Evolutionary conservation across 129 eudicot species (phyloP).

Genomic region (Cynara cardunculus): DNA sequence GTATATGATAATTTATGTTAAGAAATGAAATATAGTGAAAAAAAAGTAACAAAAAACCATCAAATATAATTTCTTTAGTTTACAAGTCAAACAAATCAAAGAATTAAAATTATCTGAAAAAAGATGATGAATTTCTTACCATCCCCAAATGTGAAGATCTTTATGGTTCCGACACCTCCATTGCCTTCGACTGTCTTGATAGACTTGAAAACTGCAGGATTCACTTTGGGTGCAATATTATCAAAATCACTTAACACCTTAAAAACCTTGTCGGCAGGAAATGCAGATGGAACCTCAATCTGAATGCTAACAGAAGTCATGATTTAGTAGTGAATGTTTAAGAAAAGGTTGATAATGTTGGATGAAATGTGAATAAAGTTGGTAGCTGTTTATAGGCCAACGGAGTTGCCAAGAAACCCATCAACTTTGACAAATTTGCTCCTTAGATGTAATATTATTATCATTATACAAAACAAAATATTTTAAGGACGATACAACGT

Average conservation of each 20-base stretch:
- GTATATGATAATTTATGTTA: neutral
- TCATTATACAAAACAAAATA: no score
- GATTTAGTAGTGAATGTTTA: no score
- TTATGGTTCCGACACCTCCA: slow-evolving; percentile 45
- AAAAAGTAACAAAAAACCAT: neutral
- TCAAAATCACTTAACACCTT: slow-evolving; percentile 36
- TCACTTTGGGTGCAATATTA: slow-evolving; percentile 34
- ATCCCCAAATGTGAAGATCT: slow-evolving; percentile 35
- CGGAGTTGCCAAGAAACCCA: no score
- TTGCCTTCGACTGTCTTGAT: slow-evolving; percentile 39
- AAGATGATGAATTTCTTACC: no score
- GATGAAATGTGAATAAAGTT: no score
- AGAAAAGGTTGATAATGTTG: no score
- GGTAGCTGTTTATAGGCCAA: no score
- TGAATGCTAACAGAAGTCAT: slow-evolving; percentile 30
- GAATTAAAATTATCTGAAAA: no score
- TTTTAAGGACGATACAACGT: no score
- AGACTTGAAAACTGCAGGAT: slow-evolving; percentile 39
- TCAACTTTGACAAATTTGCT: no score
- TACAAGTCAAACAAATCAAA: neutral
- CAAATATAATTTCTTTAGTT: neutral
- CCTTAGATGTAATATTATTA: no score
- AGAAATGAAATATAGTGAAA: neutral
- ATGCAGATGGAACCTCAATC: slow-evolving; percentile 18
- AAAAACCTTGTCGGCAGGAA: slow-evolving; percentile 36